Percentiles rank a stretch among this genome's conserved stretches.
phyloP scores from a whole-genome alignment of 75 land plant genomes.

The Adiantum capillusveneris region DNA sequence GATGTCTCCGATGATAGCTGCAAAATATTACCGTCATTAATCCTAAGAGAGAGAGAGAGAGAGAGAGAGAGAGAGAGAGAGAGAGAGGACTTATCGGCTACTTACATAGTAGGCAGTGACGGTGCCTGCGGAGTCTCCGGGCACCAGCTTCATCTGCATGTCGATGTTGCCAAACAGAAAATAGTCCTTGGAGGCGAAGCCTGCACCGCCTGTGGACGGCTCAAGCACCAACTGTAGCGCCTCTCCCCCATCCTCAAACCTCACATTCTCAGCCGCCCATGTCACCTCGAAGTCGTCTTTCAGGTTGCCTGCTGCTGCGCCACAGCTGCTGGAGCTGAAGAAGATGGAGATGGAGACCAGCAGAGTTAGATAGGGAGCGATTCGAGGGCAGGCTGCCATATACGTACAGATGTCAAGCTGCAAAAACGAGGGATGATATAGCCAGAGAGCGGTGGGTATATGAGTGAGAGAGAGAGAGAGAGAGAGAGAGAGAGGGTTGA shows the following conservation, averaged over 20 bases:
- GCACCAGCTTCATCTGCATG: slow-evolving; percentile 4
- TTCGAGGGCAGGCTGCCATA: too few relatives aligned
- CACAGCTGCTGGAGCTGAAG: neutral
- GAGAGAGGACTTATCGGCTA: too few relatives aligned
- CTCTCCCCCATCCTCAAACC: neutral
- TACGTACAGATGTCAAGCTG: too few relatives aligned
- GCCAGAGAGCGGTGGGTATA: too few relatives aligned
- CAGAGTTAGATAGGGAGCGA: neutral
- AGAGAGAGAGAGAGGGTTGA: too few relatives aligned
- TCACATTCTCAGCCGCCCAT: neutral
- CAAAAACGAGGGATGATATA: too few relatives aligned
- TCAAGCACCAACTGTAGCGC: neutral
- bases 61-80: too few relatives aligned
- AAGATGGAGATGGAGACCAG: neutral
- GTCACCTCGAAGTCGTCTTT: neutral
- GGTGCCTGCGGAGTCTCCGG: slow-evolving; percentile 1
- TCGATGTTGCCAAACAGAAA: neutral
- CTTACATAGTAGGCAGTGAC: slow-evolving; percentile 2
- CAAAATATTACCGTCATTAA: too few relatives aligned
- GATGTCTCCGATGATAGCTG: too few relatives aligned
- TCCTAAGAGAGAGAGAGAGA: too few relatives aligned
- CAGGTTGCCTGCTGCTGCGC: neutral
- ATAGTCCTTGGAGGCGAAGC: neutral
- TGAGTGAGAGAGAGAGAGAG: too few relatives aligned
- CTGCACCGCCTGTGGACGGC: neutral